Evolutionary conservation across 176 grass and related monocot genomes (phyloP), one percentile per base, ranked within the genome.

Genomic region (Avena eriantha): DNA sequence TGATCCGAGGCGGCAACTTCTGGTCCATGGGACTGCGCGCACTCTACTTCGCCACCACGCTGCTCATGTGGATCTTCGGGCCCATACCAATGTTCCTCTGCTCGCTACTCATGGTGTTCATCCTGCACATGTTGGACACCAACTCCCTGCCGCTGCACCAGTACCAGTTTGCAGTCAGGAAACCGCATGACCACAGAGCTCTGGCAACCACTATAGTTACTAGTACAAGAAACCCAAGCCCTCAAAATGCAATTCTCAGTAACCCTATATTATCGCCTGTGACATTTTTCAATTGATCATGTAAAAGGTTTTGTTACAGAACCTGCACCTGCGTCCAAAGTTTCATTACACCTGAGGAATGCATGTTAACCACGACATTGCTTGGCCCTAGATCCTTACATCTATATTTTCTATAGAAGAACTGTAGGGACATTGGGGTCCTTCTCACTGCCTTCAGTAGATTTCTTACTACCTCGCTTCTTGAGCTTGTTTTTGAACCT

Each of bases 11-110:
- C 0, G 92, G 94, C 34, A 90, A 96, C 81, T 99, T 99, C 82
- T 99, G 97, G 94, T 91, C 94, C 0, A 88, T 90, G 88, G 97
- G 97, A 0, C 89, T 99, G 11, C 78, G 94, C 16, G 90, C 97
- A 2, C 88, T 99, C 74, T 96, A 99, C 87, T 93, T 99, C 0
- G 94, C 94, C 1, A 99, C 97, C 0, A 90, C 94, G 1, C 81
- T 99, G 88, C 86, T 99, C 50, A 93, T 96, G 66, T 99, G 97
- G 97, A 91, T 99, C 73, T 99, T 99, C 9, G 94, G 94, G 13
- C 97, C 94, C 0, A 90, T 99, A 29, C 92, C 92, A 0, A 99
- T 96, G 97, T 96, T 99, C 0, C 55, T 74, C 21, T 94, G 94
- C 83, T 94, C 97, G 0, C 31, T 99, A 17, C 78, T 91, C 55